Evolutionary conservation across 1,139 yeast species (phyloP).

Genomic region (Yamadazyma atlantica): DNA sequence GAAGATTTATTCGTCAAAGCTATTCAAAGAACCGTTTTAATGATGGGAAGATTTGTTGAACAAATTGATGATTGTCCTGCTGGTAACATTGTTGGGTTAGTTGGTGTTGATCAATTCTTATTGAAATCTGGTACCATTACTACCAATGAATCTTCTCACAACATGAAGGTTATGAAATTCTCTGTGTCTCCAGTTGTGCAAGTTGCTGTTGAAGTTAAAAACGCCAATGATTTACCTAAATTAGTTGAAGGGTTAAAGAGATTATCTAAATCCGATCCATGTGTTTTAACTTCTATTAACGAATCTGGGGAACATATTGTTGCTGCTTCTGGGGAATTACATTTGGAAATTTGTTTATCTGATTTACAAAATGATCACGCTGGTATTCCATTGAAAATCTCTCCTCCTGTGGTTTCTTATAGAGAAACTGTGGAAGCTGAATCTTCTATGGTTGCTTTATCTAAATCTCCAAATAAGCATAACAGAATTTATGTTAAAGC

Average conservation of each 20-base stretch:
- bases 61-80: constrained; percentile 99
- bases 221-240: constrained; percentile 99
- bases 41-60: constrained; percentile 99
- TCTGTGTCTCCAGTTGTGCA: constrained; percentile 99
- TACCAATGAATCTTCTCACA: constrained; percentile 95
- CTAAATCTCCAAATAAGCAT: constrained; percentile 99
- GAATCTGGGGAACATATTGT: constrained; percentile 99
- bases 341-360: constrained; percentile 94
- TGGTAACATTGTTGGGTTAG: constrained; percentile 99
- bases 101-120: constrained; percentile 99
- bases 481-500: constrained; percentile 99
- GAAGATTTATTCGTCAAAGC: constrained; percentile 97
- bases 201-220: constrained; percentile 99
- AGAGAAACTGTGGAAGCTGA: constrained; percentile 96
- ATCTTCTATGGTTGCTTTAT: constrained; percentile 93
- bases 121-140: constrained; percentile 99
- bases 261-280: constrained; percentile 99
- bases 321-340: constrained; percentile 99
- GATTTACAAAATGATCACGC: constrained; percentile 99
- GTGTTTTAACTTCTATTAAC: constrained; percentile 85
- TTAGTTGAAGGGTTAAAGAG: constrained; percentile 99
- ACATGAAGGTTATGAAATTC: constrained; percentile 99
- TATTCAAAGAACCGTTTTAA: constrained; percentile 97
- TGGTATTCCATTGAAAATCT: constrained; percentile 96
- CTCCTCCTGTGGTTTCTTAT: constrained; percentile 98